Evolutionary conservation across 768 basidiomycete genomes (phyloP), one percentile per base, ranked within the genome.

Genomic region (Lactarius tabidus): DNA sequence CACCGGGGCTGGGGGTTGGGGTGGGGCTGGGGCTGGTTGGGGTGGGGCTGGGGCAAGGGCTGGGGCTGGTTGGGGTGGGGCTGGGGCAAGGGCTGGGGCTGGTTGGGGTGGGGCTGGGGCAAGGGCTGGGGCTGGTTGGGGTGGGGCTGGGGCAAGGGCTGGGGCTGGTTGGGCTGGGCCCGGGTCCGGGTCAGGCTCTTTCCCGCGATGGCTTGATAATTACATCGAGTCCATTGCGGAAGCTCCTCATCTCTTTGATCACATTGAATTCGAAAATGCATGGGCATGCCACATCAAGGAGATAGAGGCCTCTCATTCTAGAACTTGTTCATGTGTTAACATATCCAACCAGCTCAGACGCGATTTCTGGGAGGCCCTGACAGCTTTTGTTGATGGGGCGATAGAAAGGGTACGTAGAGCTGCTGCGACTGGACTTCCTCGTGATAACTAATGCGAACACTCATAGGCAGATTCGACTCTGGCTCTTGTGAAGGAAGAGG

Each of bases 181-280:
- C n/a, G n/a, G n/a, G n/a, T n/a, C n/a, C n/a, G n/a, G n/a, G n/a
- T n/a, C n/a, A n/a, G n/a, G n/a, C n/a, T n/a, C n/a, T n/a, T n/a
- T 6, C 18, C 45, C 45, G 23, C 1, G 1, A 23, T 60, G 60
- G 60, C 51, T 60, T 60, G 48, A 39, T 5, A 36, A 60, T 17
- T 60, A 60, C 29, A 14, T 53, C 28, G 38, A 53, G 17, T 60
- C 60, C 18, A 53, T 60, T 10, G 26, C 48, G 23, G 33, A 48
- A 31, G n/a, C 33, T 8, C 59, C 43, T 9, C 33, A 43, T 29
- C 8, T 7, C 52, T 41, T 45, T 18, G 26, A 43, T 23, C 31
- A 29, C 26, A 63, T 39, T 6, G 53, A 38, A 33, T 63, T 63
- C 48, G 55, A 63, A 23, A n/a, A 43, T 15, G 8, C 41, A 1